Evolutionary conservation across 768 basidiomycete species (phyloP).

Genomic region (Hebeloma cylindrosporum): DNA sequence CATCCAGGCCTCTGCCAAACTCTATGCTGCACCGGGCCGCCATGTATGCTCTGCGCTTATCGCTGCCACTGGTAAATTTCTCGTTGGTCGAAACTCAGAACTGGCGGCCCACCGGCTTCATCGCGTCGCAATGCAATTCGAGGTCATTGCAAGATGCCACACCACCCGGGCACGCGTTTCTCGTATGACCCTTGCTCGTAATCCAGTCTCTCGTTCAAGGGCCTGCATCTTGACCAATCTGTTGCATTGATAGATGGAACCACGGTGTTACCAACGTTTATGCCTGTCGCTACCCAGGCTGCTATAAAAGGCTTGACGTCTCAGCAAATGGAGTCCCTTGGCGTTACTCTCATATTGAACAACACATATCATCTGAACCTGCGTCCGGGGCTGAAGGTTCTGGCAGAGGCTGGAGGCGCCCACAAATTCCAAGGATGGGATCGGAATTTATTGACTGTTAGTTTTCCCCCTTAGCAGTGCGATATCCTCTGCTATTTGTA

Average conservation of each 20-base stretch:
- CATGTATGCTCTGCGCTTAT: conserved; percentile 1
- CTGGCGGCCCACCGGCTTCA: conserved; percentile 20
- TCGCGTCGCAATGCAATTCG: conserved; percentile 66
- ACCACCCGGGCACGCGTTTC: conserved; percentile 84
- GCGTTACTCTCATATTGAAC: conserved; percentile 81
- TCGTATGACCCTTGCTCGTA: conserved; percentile 81
- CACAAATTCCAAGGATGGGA: conserved; percentile 90
- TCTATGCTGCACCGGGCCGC: too few relatives aligned
- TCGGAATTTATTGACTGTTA: conserved; percentile 79
- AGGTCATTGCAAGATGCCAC: conserved; percentile 76
- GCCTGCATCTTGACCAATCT: neutral
- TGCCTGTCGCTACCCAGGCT: conserved; percentile 92
- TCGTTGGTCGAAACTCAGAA: neutral
- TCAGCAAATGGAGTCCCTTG: conserved; percentile 79
- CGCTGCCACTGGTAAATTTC: conserved; percentile 6
- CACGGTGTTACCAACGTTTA: conserved; percentile 86
- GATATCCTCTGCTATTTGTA: neutral
- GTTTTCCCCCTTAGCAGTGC: conserved; percentile 19
- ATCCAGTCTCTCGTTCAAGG: conserved; percentile 26
- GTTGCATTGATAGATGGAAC: conserved; percentile 55
- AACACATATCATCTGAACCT: conserved; percentile 90
- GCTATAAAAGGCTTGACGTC: conserved; percentile 90
- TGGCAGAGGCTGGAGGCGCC: conserved; percentile 79
- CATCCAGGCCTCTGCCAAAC: too few relatives aligned
- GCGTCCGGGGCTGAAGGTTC: conserved; percentile 75